These are phyloP conservation scores for Papiliotrema nemorosa DNA, from an alignment of 1,284 basidiomycete genomes.

Conservation along the genomic window DNA sequence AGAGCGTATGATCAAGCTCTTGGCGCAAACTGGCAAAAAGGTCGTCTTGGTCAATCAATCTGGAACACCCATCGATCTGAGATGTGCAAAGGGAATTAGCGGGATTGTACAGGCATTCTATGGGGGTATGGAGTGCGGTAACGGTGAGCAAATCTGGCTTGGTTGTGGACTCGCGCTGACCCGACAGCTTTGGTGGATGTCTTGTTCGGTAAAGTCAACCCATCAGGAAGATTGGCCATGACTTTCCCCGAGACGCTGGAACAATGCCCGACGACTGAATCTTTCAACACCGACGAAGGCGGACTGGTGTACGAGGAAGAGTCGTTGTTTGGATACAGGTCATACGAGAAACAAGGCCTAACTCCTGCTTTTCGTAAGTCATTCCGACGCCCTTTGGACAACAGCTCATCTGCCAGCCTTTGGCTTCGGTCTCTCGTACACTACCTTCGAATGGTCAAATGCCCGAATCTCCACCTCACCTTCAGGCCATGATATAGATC, in stretches of 20 bases:
- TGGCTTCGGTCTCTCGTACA: neutral
- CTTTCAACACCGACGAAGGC: neutral
- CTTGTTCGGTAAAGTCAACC: constrained; percentile 56
- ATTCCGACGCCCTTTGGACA: neutral
- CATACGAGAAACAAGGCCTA: neutral
- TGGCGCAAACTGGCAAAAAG: neutral
- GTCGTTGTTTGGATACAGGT: constrained; percentile 1
- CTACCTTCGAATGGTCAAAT: neutral
- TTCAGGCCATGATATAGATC: neutral
- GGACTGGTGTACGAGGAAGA: constrained; percentile 1
- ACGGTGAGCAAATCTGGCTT: neutral
- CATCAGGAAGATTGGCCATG: constrained; percentile 54
- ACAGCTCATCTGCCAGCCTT: neutral
- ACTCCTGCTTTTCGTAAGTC: neutral
- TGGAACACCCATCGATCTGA: neutral
- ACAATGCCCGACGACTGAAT: neutral
- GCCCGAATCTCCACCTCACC: neutral
- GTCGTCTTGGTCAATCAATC: constrained; percentile 2
- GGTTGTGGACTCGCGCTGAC: neutral
- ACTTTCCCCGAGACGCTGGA: constrained; percentile 49
- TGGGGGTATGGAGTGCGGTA: constrained; percentile 2
- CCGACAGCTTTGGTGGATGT: constrained; percentile 43
- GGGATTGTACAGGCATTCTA: constrained; percentile 2
- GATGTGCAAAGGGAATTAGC: neutral
- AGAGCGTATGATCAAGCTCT: neutral